A percentile compares a stretch with the other conserved stretches of the same genome.
Conservation (phyloP, 2,329 filamentous ascomycete species). For the Fusarium coicis region DNA sequence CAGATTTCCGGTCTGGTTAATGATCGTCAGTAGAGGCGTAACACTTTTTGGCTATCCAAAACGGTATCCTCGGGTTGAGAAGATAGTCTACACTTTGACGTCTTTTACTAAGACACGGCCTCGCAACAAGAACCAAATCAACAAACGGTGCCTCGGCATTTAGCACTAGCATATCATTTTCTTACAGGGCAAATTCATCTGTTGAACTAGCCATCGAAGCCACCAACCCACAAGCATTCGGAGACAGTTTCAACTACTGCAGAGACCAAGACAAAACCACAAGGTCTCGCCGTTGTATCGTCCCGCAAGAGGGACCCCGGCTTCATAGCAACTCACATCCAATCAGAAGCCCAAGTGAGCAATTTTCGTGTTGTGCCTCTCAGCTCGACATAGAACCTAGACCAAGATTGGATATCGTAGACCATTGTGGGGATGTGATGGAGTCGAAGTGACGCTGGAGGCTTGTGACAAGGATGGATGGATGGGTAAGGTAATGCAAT, state of each 20-base stretch:
- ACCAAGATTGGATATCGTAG: conserved; percentile 20
- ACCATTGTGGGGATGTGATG: conserved; percentile 20
- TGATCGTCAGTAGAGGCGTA: conserved; percentile 17
- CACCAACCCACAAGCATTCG: background rate
- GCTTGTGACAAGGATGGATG: conserved; percentile 17
- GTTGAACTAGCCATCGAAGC: conserved; percentile 10
- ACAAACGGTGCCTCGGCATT: conserved; percentile 1
- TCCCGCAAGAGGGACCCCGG: background rate
- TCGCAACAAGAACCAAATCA: background rate
- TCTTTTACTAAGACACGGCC: conserved; percentile 1
- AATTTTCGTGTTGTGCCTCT: background rate
- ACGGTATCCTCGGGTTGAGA: background rate
- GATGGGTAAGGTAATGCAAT: background rate
- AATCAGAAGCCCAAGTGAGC: background rate
- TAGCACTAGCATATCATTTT: background rate
- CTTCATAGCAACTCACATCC: background rate
- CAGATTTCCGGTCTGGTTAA: conserved; percentile 9
- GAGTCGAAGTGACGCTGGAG: conserved; percentile 26
- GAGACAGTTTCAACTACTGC: background rate
- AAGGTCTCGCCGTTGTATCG: conserved; percentile 19
- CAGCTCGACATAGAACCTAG: conserved; percentile 3
- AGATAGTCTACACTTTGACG: conserved; percentile 7
- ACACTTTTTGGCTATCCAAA: conserved; percentile 9
- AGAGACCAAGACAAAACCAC: conserved; percentile 29
- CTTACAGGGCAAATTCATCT: background rate